Evolutionary conservation across 306 rosid genomes (phyloP).

Genomic region (Fragaria ananassa): DNA sequence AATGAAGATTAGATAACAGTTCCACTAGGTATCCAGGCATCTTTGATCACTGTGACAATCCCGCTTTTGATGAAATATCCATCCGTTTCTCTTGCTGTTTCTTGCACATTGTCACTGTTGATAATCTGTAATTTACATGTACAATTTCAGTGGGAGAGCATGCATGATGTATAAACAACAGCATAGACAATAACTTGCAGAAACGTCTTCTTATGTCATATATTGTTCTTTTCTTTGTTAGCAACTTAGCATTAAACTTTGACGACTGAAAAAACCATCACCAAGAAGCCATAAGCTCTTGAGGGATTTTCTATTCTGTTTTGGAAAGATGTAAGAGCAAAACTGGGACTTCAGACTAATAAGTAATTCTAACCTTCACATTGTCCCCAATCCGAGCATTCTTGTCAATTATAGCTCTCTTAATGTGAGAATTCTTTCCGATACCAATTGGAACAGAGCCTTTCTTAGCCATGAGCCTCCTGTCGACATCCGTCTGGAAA

Average conservation of each 20-base stretch:
- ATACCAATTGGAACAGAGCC: slow-evolving; percentile 94
- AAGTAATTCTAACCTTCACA: slow-evolving; percentile 56
- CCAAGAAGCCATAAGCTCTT: not conserved
- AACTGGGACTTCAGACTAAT: not conserved
- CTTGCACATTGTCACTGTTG: slow-evolving; percentile 77
- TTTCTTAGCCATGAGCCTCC: slow-evolving; percentile 74
- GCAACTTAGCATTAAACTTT: not conserved
- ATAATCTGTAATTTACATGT: slow-evolving; percentile 52
- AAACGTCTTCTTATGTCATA: not conserved
- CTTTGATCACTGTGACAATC: slow-evolving; percentile 89
- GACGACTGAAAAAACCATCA: not conserved
- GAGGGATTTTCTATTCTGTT: not conserved
- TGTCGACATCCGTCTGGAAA: slow-evolving; percentile 76
- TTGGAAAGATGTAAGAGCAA: not conserved
- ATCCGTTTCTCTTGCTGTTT: slow-evolving; percentile 96
- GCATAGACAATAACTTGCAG: not conserved
- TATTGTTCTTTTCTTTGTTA: not conserved
- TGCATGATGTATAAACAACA: not conserved
- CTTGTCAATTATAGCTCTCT: slow-evolving; percentile 67
- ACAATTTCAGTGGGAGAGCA: not conserved
- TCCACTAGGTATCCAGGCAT: slow-evolving; percentile 90
- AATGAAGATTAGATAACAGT: slow-evolving; percentile 47
- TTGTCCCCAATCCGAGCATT: slow-evolving; percentile 92
- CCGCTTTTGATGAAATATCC: slow-evolving; percentile 98
- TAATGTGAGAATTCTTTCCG: slow-evolving; percentile 83